Conservation (phyloP, 2,329 filamentous ascomycete species). For the Fusarium sp. region DNA sequence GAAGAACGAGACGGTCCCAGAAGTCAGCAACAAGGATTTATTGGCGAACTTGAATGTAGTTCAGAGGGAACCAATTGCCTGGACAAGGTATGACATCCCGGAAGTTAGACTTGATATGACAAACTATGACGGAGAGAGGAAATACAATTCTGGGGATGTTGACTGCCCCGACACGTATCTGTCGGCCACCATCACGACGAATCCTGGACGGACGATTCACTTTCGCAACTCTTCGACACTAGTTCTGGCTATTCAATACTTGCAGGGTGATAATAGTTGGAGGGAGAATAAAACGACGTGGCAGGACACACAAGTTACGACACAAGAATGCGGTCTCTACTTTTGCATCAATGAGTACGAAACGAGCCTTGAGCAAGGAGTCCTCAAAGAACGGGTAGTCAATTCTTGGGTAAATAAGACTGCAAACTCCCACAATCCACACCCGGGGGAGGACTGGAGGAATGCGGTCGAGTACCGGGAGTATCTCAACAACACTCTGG, state of each 20-base stretch:
- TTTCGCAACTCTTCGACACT: neutral
- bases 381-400: neutral
- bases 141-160: rapidly evolving
- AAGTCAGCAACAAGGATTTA: neutral
- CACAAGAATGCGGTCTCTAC: constrained; percentile 17
- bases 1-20: neutral
- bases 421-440: neutral
- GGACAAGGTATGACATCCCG: neutral
- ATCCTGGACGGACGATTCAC: constrained; percentile 6
- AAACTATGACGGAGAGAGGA: neutral
- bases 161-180: constrained; percentile 16
- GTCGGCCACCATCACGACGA: constrained; percentile 1
- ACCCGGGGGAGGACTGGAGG: rapidly evolving
- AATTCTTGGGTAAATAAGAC: neutral
- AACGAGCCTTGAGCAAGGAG: neutral
- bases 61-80: neutral
- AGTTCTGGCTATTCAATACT: constrained; percentile 1
- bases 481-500: constrained; percentile 12
- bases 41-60: no score
- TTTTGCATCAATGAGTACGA: constrained; percentile 22
- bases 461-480: neutral
- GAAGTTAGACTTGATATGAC: neutral
- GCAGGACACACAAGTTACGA: neutral
- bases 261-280: constrained; percentile 9
- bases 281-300: neutral